Percentiles rank a stretch among this genome's conserved stretches.
Evolutionary conservation across 1,284 basidiomycete genomes (phyloP).

Genomic region (Papiliotrema terrestris): DNA sequence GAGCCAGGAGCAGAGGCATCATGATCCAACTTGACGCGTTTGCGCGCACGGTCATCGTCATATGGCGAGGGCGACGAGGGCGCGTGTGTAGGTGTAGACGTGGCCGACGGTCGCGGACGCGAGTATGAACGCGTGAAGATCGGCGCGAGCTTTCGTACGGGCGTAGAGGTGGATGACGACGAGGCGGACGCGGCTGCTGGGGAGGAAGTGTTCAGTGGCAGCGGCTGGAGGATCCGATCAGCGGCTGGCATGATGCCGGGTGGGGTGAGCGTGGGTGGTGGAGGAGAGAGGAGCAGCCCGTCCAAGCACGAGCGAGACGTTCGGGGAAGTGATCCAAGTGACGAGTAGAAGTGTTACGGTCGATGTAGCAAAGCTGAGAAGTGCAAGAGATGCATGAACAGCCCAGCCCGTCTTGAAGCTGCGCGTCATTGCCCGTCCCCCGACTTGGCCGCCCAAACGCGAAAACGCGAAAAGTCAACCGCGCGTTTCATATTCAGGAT

Average conservation of each 20-base stretch:
- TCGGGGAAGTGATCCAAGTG: neutral
- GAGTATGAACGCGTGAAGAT: conserved; percentile 16
- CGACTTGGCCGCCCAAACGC: neutral
- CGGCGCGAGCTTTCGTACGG: conserved; percentile 18
- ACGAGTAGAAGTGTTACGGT: neutral
- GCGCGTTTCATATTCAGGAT: neutral
- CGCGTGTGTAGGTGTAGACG: neutral
- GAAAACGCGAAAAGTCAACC: neutral
- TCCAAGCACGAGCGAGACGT: neutral
- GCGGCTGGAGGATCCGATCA: neutral
- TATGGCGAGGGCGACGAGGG: conserved; percentile 2
- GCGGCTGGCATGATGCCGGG: neutral
- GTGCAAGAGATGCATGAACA: neutral
- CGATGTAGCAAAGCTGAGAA: neutral
- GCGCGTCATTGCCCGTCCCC: neutral
- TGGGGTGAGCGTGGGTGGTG: neutral
- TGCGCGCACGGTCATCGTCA: conserved; percentile 4
- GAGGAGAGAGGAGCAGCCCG: neutral
- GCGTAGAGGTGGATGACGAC: neutral
- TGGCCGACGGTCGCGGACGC: neutral
- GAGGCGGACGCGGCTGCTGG: neutral
- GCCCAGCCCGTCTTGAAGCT: too few species aligned
- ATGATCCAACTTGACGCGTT: conserved; percentile 13
- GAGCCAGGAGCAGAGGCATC: neutral
- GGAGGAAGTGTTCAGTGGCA: neutral